Percentiles rank a stretch among this genome's conserved stretches.
Evolutionary conservation across 2,329 filamentous ascomycete genomes (phyloP).

Genomic region (Arthrobotrys sphaeroides): DNA sequence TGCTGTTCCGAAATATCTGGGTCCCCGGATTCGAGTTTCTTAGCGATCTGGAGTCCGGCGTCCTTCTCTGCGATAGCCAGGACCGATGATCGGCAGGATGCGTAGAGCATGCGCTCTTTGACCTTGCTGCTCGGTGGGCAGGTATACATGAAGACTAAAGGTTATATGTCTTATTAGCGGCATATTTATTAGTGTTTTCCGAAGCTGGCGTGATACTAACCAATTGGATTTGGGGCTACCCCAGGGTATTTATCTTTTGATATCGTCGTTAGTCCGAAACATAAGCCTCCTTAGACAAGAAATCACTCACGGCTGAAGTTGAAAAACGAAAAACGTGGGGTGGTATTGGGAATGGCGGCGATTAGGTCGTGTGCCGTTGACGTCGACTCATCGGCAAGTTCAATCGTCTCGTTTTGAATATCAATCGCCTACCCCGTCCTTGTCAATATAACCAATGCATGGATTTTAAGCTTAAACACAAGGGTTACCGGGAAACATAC

Average conservation of each 20-base stretch:
- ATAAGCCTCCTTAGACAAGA: background rate
- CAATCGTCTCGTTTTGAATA: constrained; percentile 73
- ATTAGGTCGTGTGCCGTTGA: constrained; percentile 70
- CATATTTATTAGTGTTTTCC: background rate
- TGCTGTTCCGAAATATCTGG: constrained; percentile 73
- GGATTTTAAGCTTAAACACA: constrained; percentile 6
- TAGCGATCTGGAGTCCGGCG: constrained; percentile 73
- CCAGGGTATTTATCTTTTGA: constrained; percentile 67
- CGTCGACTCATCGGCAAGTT: constrained; percentile 68
- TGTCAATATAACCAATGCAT: background rate
- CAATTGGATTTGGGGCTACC: constrained; percentile 67
- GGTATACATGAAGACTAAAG: constrained; percentile 78
- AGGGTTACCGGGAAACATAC: constrained; percentile 63
- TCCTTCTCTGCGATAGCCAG: constrained; percentile 73
- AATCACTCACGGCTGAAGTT: constrained; percentile 65
- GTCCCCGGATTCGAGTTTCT: constrained; percentile 70
- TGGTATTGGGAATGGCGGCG: constrained; percentile 70
- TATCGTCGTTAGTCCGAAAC: background rate
- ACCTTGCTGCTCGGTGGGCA: constrained; percentile 77
- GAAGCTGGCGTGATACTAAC: constrained; percentile 30
- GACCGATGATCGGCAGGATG: constrained; percentile 68
- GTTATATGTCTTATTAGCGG: constrained; percentile 20
- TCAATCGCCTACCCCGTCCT: constrained; percentile 73
- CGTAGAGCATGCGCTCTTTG: constrained; percentile 87
- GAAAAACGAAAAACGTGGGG: constrained; percentile 83